Conservation (phyloP, 2,329 filamentous ascomycete species). For the Monosporascus sp. region DNA sequence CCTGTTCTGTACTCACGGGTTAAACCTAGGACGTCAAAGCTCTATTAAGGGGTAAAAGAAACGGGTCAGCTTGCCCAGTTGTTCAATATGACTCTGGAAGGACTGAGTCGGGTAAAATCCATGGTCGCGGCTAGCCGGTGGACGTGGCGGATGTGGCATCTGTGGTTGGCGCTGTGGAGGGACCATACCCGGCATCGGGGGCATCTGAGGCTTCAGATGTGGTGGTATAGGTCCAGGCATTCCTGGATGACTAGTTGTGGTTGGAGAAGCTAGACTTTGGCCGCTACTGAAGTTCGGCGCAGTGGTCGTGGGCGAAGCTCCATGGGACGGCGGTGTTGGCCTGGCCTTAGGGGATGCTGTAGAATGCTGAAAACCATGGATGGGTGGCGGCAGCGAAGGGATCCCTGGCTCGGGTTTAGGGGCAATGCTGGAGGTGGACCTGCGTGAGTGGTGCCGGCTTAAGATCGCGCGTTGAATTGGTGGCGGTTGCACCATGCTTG, state of each 20-base stretch:
- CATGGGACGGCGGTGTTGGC: constrained; percentile 76
- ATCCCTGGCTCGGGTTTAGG: constrained; percentile 61
- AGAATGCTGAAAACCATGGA: constrained; percentile 47
- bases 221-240: constrained; percentile 35
- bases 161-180: constrained; percentile 26
- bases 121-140: constrained; percentile 32
- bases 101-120: constrained; percentile 71
- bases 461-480: constrained; percentile 76
- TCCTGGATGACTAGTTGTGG: constrained; percentile 41
- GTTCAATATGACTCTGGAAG: constrained; percentile 91
- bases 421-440: constrained; percentile 69
- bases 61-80: constrained; percentile 77
- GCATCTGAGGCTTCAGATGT: constrained; percentile 34
- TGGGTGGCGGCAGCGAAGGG: constrained; percentile 38
- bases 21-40: constrained; percentile 65
- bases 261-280: constrained; percentile 36
- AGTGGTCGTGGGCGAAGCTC: constrained; percentile 49
- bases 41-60: constrained; percentile 46
- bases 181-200: constrained; percentile 29
- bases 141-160: constrained; percentile 30
- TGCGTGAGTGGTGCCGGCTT: constrained; percentile 68
- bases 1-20: constrained; percentile 75
- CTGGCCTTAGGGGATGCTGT: constrained; percentile 64
- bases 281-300: constrained; percentile 32
- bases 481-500: constrained; percentile 65